Evolutionary conservation across 371 early-diverging fungal genomes (phyloP), one percentile per base, ranked within the genome.

Genomic region (Mucor saturninus): DNA sequence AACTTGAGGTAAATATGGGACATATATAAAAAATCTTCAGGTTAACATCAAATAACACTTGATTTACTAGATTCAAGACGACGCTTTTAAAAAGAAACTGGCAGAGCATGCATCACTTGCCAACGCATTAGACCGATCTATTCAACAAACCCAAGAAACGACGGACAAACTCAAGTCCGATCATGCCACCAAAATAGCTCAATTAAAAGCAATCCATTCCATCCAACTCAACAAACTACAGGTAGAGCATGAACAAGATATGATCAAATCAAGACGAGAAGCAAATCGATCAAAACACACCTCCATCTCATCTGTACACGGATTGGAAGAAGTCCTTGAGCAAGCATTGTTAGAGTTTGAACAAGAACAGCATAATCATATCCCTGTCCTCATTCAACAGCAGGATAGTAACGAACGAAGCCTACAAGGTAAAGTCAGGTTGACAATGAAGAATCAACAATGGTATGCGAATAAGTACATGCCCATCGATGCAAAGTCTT

Each of bases 401-500:
- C 38, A 42, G 13, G 38, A 48, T 35, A 31, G 28, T 28, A 49
- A 38, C 38, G 4, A 39, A 13, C 32, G 49, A 29, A 10, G 37
- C 2, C 21, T 37, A 21, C 50, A 55, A 42, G 50, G 31, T 55
- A 31, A 29, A 32, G 40, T 49, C 35, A 45, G 3, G 21, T 10
- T 15, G n/a, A 15, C 40, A 26, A 30, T 40, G 37, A 35, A 30
- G 30, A 66, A 59, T 30, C 63, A 67, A 21, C 62, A 66, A 49
- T 56, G 57, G 52, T 62, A 62, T 28, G 38, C 46, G 14, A 38
- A 63, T 31, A 15, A 48, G 14, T 59, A 59, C 26, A 56, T 68
- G 21, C 72, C 72, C 5, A 30, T 64, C 0, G 56, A 72, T 45
- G 72, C 72, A 14, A 43, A 64, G 4, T 62, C 72, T 38, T 72